Conservation (phyloP, 495 filamentous ascomycete species). For the Staphylotrichum tortipilum region DNA sequence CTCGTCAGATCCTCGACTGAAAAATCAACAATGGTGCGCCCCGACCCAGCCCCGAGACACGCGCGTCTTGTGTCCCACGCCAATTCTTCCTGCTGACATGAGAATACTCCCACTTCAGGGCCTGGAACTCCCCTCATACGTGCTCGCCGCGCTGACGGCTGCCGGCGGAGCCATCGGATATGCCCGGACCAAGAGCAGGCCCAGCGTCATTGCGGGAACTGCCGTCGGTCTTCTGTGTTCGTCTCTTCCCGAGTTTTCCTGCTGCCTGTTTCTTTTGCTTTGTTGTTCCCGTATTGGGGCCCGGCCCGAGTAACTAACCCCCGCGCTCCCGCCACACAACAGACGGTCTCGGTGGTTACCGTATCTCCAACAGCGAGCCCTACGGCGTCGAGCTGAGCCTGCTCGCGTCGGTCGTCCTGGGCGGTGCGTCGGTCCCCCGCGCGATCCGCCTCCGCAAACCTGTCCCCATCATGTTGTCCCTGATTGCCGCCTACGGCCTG, state of each 20-base stretch:
- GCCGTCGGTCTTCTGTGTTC: constrained; percentile 60
- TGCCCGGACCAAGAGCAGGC: constrained; percentile 68
- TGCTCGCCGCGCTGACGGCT: constrained; percentile 75
- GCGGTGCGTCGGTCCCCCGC: constrained; percentile 72
- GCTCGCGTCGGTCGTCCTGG: constrained; percentile 72
- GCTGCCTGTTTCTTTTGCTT: too few relatives aligned
- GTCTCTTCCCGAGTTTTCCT: background rate
- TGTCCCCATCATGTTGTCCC: constrained; percentile 63
- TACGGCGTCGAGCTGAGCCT: constrained; percentile 70
- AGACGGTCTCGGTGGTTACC: constrained; percentile 62
- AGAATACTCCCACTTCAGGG: constrained; percentile 13
- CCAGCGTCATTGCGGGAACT: constrained; percentile 73
- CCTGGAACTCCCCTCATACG: constrained; percentile 47
- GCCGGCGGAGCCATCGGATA: constrained; percentile 82
- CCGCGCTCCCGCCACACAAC: too few relatives aligned
- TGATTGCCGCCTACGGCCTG: constrained; percentile 52
- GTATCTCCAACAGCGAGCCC: constrained; percentile 53
- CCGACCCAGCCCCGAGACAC: background rate
- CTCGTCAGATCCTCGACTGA: background rate
- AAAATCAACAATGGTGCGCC: too few relatives aligned
- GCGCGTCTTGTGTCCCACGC: too few relatives aligned
- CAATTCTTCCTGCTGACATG: too few relatives aligned
- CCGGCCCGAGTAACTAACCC: too few relatives aligned
- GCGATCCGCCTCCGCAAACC: constrained; percentile 73
- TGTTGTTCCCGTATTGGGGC: too few relatives aligned